Evolutionary conservation across 306 rosid species (phyloP), one percentile per base, ranked within the genome.

Genomic region (Astragalus membranaceus): DNA sequence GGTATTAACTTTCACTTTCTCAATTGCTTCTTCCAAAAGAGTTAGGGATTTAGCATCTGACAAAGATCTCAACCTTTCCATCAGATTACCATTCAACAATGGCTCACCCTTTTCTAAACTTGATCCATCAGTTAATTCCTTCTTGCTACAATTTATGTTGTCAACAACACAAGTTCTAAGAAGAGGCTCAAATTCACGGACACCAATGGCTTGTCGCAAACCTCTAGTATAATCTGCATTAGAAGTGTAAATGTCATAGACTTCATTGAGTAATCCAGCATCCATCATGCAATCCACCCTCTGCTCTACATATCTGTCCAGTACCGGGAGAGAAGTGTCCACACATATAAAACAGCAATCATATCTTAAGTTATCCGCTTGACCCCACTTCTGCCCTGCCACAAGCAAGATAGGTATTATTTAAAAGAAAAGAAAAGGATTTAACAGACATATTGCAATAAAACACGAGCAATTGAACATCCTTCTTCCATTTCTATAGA

Each of bases 341-440:
- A 88, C 85, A 61, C 90, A 82, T 64, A 93, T 64, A 73, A 90
- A 93, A 78, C 92, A 84, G 79, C 92, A 88, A 79, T 88, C 77
- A 70, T 87, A 90, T 93, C 92, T 85, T 71, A 85, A 88, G 71
- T 78, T 80, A 72, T 83, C 90, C 53, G 83, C 90, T 87, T 76
- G 93, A 65, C 97, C 97, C 98, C 98, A 93, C 65, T 88, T 93
- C 98, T 93, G 97, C 84, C 93, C 90, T 88, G 96, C 82, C 96
- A 73, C 87, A 76, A 79, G 76, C 81, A 86, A 73, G 46, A 66
- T 71, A 23, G 67, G 51, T 47, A 79, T 72, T 50, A 81, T 75
- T 71, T 41, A 29, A 43, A 69, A 50, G 47, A 9, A 35, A 16
- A 30, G 16, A 47, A 12, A 36, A 42, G 20, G 7, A 60, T 29